Conservation (phyloP, 805 yeast genomes). For the Lachancea cidri region DNA sequence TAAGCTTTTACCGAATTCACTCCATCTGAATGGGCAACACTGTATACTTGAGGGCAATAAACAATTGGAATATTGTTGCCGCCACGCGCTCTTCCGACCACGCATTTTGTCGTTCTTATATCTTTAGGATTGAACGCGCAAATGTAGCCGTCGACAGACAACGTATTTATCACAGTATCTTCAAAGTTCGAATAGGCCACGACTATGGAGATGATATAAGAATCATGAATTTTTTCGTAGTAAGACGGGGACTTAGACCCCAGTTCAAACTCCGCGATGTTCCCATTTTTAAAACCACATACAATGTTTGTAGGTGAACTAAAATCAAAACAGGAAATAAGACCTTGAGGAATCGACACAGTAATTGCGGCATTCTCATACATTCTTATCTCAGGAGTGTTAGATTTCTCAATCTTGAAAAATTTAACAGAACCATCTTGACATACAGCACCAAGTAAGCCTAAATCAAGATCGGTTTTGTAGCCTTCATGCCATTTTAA, state of each 20-base stretch:
- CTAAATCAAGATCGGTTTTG: slow-evolving; percentile 23
- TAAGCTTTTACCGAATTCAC: slow-evolving; percentile 33
- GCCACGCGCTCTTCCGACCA: slow-evolving; percentile 31
- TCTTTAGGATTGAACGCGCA: slow-evolving; percentile 35
- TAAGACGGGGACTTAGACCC: slow-evolving; percentile 33
- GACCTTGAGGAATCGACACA: slow-evolving; percentile 22
- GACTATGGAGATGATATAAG: slow-evolving; percentile 34
- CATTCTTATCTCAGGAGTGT: slow-evolving; percentile 12
- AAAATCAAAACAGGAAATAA: slow-evolving; percentile 47
- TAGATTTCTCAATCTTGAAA: slow-evolving; percentile 33
- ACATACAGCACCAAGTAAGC: slow-evolving; percentile 47
- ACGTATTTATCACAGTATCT: slow-evolving; percentile 30
- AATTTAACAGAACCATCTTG: slow-evolving; percentile 55
- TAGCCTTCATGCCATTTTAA: slow-evolving; percentile 32
- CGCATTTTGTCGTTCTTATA: slow-evolving; percentile 26
- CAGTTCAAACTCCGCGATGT: slow-evolving; percentile 50
- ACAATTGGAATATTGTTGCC: slow-evolving; percentile 25
- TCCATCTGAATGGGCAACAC: slow-evolving; percentile 41
- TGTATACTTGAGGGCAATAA: slow-evolving; percentile 32
- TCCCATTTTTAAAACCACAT: slow-evolving; percentile 57
- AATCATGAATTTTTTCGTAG: slow-evolving; percentile 35
- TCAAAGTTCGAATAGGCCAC: slow-evolving; percentile 35
- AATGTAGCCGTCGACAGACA: slow-evolving; percentile 41
- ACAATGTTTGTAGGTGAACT: slow-evolving; percentile 40
- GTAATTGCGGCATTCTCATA: slow-evolving; percentile 24